Base-by-base conservation (phyloP, 805 yeast species). In the Kluyveromyces aestuarii region DNA sequence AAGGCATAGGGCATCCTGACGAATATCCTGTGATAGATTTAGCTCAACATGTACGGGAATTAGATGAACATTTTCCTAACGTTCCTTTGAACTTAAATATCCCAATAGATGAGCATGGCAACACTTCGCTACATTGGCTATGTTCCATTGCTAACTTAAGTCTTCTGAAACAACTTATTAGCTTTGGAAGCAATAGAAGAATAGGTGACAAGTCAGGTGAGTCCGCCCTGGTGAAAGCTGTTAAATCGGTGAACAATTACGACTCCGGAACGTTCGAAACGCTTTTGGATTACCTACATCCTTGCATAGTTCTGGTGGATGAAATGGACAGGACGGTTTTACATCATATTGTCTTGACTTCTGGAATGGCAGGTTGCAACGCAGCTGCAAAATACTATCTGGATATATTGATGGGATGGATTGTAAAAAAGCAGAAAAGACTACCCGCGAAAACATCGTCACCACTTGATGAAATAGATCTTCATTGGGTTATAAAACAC, bases 51-150 rank as follows among this genome's bases (percentile, higher is more conserved):
- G 41, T 62, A 9, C 57, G 57, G 27, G 63, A 62, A 18, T 48
- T 63, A 3, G 58, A 63, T 27, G 11, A 25, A 6, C 46, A 53
- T 3, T 64, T 53, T 45, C 67, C 68, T 6, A 46, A 54, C 21
- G 48, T 52, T 8, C 49, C 51, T 13, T 43, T 87, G 37, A 76
- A 80, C 50, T 72, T 90, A 45, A 93, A 88, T 59, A 87, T 88
- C 35, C 82, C 96, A 1, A 86, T 95, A 41, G 99, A 95, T 66
- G 95, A 87, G 56, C 80, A 84, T 50, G 97, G 98, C 0, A 93
- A 93, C 61, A 84, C 96, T 0, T 88, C 96, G 0, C 73, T 93
- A 49, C 99, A 93, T 66, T 87, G 98, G 95, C 95, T 97, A 3
- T 82, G 97, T 14, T 87, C 97, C 0, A 74, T 93, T 63, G 98